Evolutionary conservation across 2,329 filamentous ascomycete genomes (phyloP).

Genomic region (Fusarium incarnatum): DNA sequence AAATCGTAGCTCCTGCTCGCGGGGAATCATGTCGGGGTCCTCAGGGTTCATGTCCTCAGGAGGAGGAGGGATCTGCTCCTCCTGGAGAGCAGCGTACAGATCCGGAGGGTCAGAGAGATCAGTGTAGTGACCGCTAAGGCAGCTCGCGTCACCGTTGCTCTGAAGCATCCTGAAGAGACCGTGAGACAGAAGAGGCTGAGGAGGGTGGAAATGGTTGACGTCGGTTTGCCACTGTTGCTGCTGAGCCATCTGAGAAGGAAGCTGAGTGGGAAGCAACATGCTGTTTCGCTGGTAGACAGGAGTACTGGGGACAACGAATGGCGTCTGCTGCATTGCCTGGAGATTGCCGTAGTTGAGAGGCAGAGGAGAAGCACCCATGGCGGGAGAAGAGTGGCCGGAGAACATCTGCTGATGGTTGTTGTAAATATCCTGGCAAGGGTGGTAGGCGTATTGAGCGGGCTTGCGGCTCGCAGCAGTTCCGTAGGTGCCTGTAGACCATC

Average conservation of each 20-base stretch:
- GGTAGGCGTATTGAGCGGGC: constrained; percentile 71
- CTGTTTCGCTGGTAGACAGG: constrained; percentile 65
- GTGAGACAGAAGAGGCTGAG: constrained; percentile 74
- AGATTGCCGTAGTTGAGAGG: constrained; percentile 67
- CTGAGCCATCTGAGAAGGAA: constrained; percentile 64
- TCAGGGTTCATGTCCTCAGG: constrained; percentile 84
- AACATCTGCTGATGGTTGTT: constrained; percentile 66
- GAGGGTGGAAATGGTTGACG: constrained; percentile 67
- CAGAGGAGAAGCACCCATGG: constrained; percentile 59
- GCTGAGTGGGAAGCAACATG: constrained; percentile 65
- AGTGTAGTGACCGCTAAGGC: constrained; percentile 75
- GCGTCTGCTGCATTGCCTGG: constrained; percentile 66
- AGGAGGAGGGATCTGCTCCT: constrained; percentile 79
- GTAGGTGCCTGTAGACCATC: constrained; percentile 83
- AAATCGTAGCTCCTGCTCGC: constrained; percentile 83
- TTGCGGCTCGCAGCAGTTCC: constrained; percentile 67
- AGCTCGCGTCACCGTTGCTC: constrained; percentile 77
- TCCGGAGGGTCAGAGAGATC: constrained; percentile 81
- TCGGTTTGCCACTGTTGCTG: constrained; percentile 62
- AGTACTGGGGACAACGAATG: constrained; percentile 65
- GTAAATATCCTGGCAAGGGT: constrained; percentile 70
- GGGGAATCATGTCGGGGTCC: constrained; percentile 79
- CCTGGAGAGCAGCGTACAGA: constrained; percentile 78
- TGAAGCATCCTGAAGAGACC: constrained; percentile 79
- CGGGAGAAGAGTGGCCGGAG: constrained; percentile 56